Percentiles rank a stretch among this genome's conserved stretches.
phyloP scores from a whole-genome alignment of 176 grass and related monocot genomes.

The Cenchrus americanus region DNA sequence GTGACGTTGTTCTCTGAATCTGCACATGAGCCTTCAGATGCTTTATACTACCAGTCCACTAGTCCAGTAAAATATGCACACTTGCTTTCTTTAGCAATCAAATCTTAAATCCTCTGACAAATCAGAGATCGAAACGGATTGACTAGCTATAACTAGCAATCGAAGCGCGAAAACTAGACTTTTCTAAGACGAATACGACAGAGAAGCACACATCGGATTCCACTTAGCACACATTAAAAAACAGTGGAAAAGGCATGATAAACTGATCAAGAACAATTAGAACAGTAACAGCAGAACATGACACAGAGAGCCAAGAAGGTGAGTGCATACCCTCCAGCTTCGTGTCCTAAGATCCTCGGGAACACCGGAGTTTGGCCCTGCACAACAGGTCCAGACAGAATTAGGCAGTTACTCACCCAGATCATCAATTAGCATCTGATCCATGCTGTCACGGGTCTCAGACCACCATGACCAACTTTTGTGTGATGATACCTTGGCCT shows the following conservation, averaged over 20 bases:
- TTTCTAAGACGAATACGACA: not conserved
- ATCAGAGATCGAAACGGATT: not conserved
- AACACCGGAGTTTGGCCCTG: slow-evolving; percentile 94
- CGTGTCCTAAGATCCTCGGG: slow-evolving; percentile 88
- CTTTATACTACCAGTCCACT: not conserved
- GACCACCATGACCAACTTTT: too few species aligned
- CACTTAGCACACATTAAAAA: not conserved
- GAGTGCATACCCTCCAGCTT: slow-evolving; percentile 78
- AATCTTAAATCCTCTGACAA: slow-evolving; percentile 1
- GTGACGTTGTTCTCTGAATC: slow-evolving; percentile 1
- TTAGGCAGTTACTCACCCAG: too few species aligned
- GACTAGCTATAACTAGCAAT: not conserved
- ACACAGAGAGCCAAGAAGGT: not conserved
- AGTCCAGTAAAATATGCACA: slow-evolving; percentile 2
- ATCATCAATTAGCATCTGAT: not conserved
- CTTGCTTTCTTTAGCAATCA: slow-evolving; percentile 19
- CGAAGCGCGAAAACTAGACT: not conserved
- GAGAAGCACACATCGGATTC: not conserved
- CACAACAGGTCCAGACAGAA: slow-evolving; percentile 13
- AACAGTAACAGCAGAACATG: not conserved
- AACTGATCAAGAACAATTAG: not conserved
- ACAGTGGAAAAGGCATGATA: not conserved
- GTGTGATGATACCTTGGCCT: slow-evolving; percentile 64
- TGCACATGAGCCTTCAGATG: not conserved
- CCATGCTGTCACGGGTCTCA: too few species aligned